Percentiles rank a stretch among this genome's conserved stretches.
These are phyloP conservation scores for Perilla frutescens DNA, from an alignment of 257 asterid species.

Conservation along the genomic window DNA sequence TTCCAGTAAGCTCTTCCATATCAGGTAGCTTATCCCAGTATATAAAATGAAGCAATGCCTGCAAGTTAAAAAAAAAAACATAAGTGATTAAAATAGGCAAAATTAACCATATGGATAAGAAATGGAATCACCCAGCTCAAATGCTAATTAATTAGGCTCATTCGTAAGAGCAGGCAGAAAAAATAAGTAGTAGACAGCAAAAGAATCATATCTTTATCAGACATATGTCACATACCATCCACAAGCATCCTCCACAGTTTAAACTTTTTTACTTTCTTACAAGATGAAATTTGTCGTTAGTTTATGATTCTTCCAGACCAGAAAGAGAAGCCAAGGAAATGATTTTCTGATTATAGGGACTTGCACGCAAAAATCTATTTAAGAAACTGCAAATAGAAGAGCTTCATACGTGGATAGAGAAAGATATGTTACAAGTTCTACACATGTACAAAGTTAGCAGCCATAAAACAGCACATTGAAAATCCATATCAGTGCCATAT, in stretches of 20 bases:
- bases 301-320: not conserved
- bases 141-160: not conserved
- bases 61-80: slow-evolving; percentile 5
- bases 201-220: not conserved
- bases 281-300: no score
- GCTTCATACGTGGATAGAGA: not conserved
- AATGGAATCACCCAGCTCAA: not conserved
- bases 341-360: not conserved
- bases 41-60: slow-evolving; percentile 89
- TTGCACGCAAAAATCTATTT: not conserved
- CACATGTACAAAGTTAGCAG: not conserved
- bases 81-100: not conserved
- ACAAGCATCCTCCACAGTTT: not conserved
- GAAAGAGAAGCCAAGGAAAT: not conserved
- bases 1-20: slow-evolving; percentile 91
- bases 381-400: slow-evolving; percentile 2
- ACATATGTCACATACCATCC: not conserved
- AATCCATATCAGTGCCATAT: not conserved
- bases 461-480: not conserved
- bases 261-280: not conserved
- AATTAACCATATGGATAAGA: not conserved
- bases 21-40: slow-evolving; percentile 88
- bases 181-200: not conserved
- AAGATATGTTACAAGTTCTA: not conserved
- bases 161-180: not conserved